These are phyloP conservation scores for Mallotus japonicus DNA, from an alignment of 441 rosid genomes.

Conservation along the genomic window DNA sequence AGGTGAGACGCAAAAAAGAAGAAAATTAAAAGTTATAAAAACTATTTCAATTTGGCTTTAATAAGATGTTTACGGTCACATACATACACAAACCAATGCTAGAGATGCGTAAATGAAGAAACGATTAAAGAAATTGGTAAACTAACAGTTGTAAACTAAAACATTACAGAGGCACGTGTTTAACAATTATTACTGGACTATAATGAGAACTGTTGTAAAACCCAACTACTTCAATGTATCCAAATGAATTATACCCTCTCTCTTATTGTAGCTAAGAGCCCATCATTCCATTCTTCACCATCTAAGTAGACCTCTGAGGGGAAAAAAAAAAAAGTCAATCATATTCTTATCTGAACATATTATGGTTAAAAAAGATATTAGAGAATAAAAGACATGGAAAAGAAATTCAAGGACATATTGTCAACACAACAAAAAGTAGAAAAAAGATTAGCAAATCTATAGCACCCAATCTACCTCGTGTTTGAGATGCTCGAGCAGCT, in stretches of 20 bases:
- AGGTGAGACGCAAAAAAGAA: no score
- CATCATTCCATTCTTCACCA: constrained; percentile 96
- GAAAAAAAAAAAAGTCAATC: not conserved
- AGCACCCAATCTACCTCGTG: constrained; percentile 45
- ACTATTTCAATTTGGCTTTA: no score
- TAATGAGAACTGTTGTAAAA: constrained; percentile 6
- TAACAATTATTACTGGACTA: not conserved
- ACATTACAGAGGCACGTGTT: no score
- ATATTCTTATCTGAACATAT: constrained; percentile 2
- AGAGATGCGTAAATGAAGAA: no score
- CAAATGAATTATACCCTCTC: constrained; percentile 63
- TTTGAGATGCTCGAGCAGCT: constrained; percentile 76
- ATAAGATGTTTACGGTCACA: no score
- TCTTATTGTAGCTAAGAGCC: constrained; percentile 85
- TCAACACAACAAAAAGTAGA: not conserved
- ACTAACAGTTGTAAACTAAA: no score
- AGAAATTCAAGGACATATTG: not conserved
- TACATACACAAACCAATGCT: no score
- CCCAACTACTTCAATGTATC: constrained; percentile 15
- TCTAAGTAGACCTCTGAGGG: constrained; percentile 64
- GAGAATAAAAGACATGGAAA: not conserved
- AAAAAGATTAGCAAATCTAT: not conserved
- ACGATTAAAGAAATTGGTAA: no score
- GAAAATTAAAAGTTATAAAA: no score
- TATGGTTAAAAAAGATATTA: not conserved